Evolutionary conservation across 2,329 filamentous ascomycete genomes (phyloP).

Genomic region (Cercospora beticola): DNA sequence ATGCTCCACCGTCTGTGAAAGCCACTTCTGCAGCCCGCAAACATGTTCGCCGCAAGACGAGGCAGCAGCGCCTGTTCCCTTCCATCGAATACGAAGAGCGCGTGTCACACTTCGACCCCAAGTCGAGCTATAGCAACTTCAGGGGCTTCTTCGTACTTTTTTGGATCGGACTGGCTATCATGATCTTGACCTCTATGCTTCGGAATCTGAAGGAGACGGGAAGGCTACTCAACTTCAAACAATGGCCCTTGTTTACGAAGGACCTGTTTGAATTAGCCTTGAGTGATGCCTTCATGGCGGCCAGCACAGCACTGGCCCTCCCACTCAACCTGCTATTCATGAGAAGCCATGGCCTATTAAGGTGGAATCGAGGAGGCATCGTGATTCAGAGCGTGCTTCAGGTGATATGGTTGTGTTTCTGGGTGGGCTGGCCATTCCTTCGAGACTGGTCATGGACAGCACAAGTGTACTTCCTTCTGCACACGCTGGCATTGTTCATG

Average conservation of each 20-base stretch:
- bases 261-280: slow-evolving; percentile 85
- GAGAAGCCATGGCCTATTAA: slow-evolving; percentile 35
- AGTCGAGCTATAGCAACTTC: slow-evolving; percentile 90
- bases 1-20: slow-evolving; percentile 89
- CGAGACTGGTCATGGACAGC: slow-evolving; percentile 95
- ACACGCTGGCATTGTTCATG: slow-evolving; percentile 91
- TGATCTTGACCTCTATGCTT: slow-evolving; percentile 92
- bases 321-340: slow-evolving; percentile 22
- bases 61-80: slow-evolving; percentile 81
- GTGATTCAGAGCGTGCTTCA: slow-evolving; percentile 81
- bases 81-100: slow-evolving; percentile 87
- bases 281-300: slow-evolving; percentile 75
- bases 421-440: slow-evolving; percentile 75
- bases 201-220: slow-evolving; percentile 94
- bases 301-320: slow-evolving; percentile 20
- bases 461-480: slow-evolving; percentile 90
- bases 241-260: slow-evolving; percentile 83
- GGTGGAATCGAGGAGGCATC: slow-evolving; percentile 71
- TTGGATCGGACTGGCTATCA: slow-evolving; percentile 94
- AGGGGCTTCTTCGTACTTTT: slow-evolving; percentile 97
- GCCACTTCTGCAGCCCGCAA: slow-evolving; percentile 82
- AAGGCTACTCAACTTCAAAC: slow-evolving; percentile 76
- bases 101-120: slow-evolving; percentile 92
- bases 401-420: slow-evolving; percentile 72
- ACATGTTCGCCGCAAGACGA: slow-evolving; percentile 62